phyloP scores from a whole-genome alignment of 331 rosid species.

The Stylosanthes scabra region DNA sequence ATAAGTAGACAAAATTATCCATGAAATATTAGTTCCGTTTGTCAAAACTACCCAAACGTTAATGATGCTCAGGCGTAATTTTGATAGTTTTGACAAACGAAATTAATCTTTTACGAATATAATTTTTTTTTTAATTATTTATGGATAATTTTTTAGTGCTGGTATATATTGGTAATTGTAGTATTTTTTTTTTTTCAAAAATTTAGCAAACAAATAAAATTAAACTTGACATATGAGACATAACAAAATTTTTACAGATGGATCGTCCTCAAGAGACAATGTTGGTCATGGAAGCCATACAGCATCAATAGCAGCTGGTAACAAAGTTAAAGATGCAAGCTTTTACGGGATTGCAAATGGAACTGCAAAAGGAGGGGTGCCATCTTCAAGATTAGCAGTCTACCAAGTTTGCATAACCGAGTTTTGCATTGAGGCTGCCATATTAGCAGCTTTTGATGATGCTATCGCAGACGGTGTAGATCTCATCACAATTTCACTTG shows the following conservation, averaged over 20 bases:
- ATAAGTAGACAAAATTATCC: too few relatives aligned
- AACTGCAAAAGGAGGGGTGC: slow-evolving; percentile 23
- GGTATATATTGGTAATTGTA: too few relatives aligned
- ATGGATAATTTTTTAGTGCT: neutral
- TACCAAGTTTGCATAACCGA: neutral
- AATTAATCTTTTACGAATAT: too few relatives aligned
- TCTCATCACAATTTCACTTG: neutral
- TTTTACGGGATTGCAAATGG: slow-evolving; percentile 16
- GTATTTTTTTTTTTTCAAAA: too few relatives aligned
- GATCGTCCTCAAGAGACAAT: neutral
- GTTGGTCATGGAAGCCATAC: neutral
- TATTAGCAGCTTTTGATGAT: neutral
- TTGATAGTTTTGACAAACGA: too few relatives aligned
- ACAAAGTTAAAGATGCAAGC: neutral
- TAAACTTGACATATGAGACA: too few relatives aligned
- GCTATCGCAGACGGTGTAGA: slow-evolving; percentile 1
- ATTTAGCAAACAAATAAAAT: too few relatives aligned
- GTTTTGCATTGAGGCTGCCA: neutral
- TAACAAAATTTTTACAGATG: too few relatives aligned
- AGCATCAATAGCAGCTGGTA: slow-evolving; percentile 17
- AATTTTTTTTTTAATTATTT: too few relatives aligned
- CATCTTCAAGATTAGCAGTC: neutral
- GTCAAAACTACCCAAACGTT: too few relatives aligned
- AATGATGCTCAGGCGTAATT: too few relatives aligned
- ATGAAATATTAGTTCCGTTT: too few relatives aligned